These are phyloP conservation scores for Monascus ruber DNA, from an alignment of 2,329 filamentous ascomycete species.

Conservation along the genomic window DNA sequence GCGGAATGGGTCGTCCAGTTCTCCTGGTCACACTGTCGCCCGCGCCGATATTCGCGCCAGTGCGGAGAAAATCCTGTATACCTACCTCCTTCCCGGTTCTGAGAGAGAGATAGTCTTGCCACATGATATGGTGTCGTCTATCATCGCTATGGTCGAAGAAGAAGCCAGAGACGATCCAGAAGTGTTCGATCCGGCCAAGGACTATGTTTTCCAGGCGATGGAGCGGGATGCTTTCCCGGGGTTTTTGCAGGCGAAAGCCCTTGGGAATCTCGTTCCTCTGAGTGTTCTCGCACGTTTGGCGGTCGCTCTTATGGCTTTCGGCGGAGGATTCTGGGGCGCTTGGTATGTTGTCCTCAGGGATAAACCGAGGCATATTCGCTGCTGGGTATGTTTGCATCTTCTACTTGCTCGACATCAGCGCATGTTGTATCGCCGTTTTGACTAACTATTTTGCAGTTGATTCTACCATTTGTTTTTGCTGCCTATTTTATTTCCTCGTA, in stretches of 20 bases:
- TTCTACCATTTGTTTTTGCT: conserved; percentile 83
- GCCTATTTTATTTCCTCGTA: conserved; percentile 84
- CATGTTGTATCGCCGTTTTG: conserved; percentile 2
- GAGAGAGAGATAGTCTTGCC: conserved; percentile 94
- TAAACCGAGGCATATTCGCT: conserved; percentile 59
- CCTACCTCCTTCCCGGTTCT: conserved; percentile 84
- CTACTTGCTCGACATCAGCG: background rate
- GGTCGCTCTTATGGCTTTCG: conserved; percentile 73
- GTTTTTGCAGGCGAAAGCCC: conserved; percentile 85
- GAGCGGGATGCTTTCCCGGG: conserved; percentile 98
- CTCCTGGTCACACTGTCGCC: conserved; percentile 71
- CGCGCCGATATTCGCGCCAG: conserved; percentile 83
- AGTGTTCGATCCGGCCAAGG: conserved; percentile 93
- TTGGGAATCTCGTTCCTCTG: conserved; percentile 88
- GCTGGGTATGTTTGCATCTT: conserved; percentile 57
- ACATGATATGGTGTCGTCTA: conserved; percentile 71
- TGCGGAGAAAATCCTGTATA: conserved; percentile 98
- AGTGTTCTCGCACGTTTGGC: conserved; percentile 80
- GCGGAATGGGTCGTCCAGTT: conserved; percentile 61
- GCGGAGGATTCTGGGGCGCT: conserved; percentile 84
- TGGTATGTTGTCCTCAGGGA: conserved; percentile 91
- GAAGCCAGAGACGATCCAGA: conserved; percentile 90
- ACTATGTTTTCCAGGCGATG: conserved; percentile 99
- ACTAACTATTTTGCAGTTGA: conserved; percentile 41
- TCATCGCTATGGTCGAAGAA: conserved; percentile 80